Percentiles rank a stretch among this genome's conserved stretches.
phyloP scores from a whole-genome alignment of 202 grass and related monocot genomes.

The Setaria italica region DNA sequence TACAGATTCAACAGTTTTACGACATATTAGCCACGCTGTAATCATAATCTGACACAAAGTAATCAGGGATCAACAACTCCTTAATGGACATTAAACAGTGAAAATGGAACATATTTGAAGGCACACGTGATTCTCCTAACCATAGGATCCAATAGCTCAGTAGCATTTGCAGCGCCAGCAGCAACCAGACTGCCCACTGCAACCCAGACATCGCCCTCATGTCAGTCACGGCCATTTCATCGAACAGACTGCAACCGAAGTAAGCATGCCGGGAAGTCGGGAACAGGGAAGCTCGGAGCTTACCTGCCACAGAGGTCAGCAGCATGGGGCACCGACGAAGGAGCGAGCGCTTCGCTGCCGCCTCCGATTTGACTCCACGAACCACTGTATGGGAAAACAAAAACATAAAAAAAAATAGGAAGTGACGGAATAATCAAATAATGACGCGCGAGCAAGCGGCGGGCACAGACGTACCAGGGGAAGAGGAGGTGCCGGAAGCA shows the following conservation, averaged over 20 bases:
- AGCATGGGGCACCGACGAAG: background rate
- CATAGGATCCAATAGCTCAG: slow-evolving; percentile 50
- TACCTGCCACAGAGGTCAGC: slow-evolving; percentile 54
- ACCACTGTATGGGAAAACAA: background rate
- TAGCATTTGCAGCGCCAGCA: slow-evolving; percentile 61
- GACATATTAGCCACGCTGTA: background rate
- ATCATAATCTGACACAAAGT: background rate
- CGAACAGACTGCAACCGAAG: slow-evolving; percentile 28
- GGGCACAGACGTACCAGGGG: background rate
- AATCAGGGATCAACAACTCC: background rate
- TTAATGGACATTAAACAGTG: background rate
- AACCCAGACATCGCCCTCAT: slow-evolving; percentile 21
- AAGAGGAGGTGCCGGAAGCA: background rate
- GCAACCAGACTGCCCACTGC: slow-evolving; percentile 62
- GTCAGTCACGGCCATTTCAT: slow-evolving; percentile 40
- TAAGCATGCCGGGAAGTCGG: background rate
- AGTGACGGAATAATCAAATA: background rate
- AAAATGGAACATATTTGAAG: slow-evolving; percentile 6
- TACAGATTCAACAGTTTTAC: background rate
- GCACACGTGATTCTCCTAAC: slow-evolving; percentile 37
- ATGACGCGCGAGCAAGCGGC: background rate
- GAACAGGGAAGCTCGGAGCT: background rate
- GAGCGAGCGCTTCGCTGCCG: slow-evolving; percentile 6
- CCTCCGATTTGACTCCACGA: slow-evolving; percentile 26
- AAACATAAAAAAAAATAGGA: background rate